Conservation (phyloP, 179 eudicot genomes). For the Beta lomatogona region DNA sequence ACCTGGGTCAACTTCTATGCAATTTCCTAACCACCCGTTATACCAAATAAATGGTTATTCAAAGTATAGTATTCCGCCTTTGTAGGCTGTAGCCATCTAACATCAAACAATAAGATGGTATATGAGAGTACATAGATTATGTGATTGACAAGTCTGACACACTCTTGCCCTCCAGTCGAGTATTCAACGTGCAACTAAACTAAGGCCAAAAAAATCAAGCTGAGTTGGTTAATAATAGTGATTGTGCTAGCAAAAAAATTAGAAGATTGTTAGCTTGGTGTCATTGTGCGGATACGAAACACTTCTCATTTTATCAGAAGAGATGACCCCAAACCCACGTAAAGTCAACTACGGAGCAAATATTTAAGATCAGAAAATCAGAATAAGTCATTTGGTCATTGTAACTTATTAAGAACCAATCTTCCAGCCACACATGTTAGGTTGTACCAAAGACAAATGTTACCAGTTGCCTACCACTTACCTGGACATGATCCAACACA, state of each 20-base stretch:
- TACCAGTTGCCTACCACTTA: conserved; percentile 24
- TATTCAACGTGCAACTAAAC: not conserved
- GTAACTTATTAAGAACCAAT: not conserved
- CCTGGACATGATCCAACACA: conserved; percentile 99
- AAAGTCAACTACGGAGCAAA: not conserved
- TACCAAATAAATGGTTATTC: not conserved
- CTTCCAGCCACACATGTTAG: not conserved
- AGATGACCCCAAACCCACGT: not conserved
- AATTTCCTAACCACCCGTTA: not conserved
- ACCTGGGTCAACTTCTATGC: not conserved
- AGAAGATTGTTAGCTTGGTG: not conserved
- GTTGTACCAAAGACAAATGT: conserved; percentile 4
- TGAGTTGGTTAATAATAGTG: not conserved
- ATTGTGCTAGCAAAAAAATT: not conserved
- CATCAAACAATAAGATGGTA: not conserved
- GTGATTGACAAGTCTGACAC: not conserved
- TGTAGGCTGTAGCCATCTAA: not conserved
- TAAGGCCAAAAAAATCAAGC: not conserved
- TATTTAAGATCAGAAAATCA: not conserved
- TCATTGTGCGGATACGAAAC: not conserved
- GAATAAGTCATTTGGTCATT: not conserved
- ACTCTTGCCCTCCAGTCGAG: not conserved
- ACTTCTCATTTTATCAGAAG: not conserved
- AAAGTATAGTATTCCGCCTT: not conserved
- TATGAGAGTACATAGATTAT: not conserved